Evolutionary conservation across 2,329 filamentous ascomycete genomes (phyloP).

Genomic region (Fusarium falciforme): DNA sequence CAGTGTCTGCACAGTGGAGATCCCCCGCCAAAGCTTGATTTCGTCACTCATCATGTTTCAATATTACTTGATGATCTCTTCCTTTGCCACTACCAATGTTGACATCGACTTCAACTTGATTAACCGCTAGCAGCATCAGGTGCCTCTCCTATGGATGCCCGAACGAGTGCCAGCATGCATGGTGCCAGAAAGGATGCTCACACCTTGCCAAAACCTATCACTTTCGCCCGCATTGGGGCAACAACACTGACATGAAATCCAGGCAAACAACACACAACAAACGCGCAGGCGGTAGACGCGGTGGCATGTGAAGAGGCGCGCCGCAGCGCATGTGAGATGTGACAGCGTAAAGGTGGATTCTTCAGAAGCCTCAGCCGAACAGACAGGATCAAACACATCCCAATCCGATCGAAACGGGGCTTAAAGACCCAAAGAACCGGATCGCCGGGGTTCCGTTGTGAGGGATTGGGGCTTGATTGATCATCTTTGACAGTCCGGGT

Average conservation of each 20-base stretch:
- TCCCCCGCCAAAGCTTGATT: neutral
- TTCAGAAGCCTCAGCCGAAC: neutral
- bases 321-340: constrained; percentile 23
- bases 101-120: neutral
- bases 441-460: constrained; percentile 9
- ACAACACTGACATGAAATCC: neutral
- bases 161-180: neutral
- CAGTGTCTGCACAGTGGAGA: neutral
- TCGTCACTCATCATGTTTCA: neutral
- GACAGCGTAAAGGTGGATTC: constrained; percentile 23
- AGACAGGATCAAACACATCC: neutral
- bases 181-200: neutral
- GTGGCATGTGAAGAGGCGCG: constrained; percentile 10
- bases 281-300: neutral
- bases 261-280: neutral
- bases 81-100: neutral
- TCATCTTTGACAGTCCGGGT: constrained; percentile 20
- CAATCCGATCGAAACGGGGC: constrained; percentile 6
- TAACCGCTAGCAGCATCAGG: neutral
- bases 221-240: neutral
- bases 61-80: neutral
- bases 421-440: constrained; percentile 1
- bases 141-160: neutral
- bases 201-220: neutral
- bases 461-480: neutral